Percentiles rank a stretch among this genome's conserved stretches.
phyloP scores from a whole-genome alignment of 2,329 filamentous ascomycete genomes.

The Aureobasidium sp. region DNA sequence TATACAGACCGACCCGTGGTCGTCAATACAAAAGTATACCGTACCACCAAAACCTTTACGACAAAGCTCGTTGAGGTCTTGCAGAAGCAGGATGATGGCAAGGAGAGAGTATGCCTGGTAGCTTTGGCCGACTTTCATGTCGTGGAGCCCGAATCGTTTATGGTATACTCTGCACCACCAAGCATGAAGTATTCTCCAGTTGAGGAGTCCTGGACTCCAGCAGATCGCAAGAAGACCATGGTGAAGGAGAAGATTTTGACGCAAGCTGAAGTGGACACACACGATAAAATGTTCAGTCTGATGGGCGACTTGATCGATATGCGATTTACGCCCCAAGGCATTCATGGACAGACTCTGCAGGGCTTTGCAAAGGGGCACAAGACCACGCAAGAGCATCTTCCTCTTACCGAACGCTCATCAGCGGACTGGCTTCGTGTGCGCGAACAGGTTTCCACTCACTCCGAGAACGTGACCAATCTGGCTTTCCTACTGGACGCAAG shows the following conservation, averaged over 20 bases:
- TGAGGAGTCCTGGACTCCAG: constrained; percentile 19
- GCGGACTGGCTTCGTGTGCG: constrained; percentile 35
- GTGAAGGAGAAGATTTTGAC: constrained; percentile 20
- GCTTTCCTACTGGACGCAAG: constrained; percentile 39
- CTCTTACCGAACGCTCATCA: constrained; percentile 28
- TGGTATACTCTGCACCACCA: constrained; percentile 34
- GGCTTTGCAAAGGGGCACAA: constrained; percentile 30
- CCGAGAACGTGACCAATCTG: constrained; percentile 31
- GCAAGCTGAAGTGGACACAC: constrained; percentile 17
- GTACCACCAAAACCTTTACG: constrained; percentile 40
- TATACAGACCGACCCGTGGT: constrained; percentile 31
- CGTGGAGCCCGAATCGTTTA: constrained; percentile 26
- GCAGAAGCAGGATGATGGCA: constrained; percentile 32
- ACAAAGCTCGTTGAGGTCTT: constrained; percentile 39
- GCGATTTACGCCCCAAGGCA: constrained; percentile 30
- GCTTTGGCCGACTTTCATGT: constrained; percentile 41
- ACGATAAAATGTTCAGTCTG: constrained; percentile 24
- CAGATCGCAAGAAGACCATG: constrained; percentile 15
- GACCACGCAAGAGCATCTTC: constrained; percentile 30
- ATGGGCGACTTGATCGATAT: constrained; percentile 27
- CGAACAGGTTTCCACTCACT: constrained; percentile 16
- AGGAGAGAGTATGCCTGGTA: constrained; percentile 33
- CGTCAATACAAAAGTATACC: constrained; percentile 29
- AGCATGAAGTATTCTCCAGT: constrained; percentile 23
- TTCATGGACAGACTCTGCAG: constrained; percentile 36